Base-by-base conservation (phyloP, 257 asterid species). In the Voacanga thouarsii region DNA sequence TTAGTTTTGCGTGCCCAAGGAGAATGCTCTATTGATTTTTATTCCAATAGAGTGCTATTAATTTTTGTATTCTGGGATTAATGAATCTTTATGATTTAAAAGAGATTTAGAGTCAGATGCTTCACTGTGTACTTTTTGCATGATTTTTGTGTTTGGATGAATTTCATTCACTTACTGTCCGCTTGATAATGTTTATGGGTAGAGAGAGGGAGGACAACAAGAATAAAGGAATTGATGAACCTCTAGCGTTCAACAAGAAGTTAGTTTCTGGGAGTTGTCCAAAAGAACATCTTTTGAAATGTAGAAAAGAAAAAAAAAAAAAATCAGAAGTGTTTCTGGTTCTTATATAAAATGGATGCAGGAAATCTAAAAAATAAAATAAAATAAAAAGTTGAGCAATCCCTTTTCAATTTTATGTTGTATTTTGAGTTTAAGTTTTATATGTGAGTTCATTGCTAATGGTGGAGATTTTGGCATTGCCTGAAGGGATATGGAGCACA, bases 401-500 rank as follows among this genome's bases (percentile, higher is more conserved):
- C 23, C 39, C 24, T 47, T 44, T 49, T 44, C 7, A 19, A 15
- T 14, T 49, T 49, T 72, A 28, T 72, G 76, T 19, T 72, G 43
- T 45, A 6, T 51, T n/a, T n/a, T 55, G 21, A 14, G 24, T 50
- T 47, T 71, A 12, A 28, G 15, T 49, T 49, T 9, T n/a, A 50
- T 26, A 47, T 14, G 12, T 49, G 14, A 56, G 66, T 70, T 57
- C 44, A 47, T 60, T 24, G 64, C 69, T 69, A 49, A 80, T 9
- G 43, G 59, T 37, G 26, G 59, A 56, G 41, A 68, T 24, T 37
- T 70, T 72, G 75, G 51, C 65, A 55, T 57, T 56, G 59, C 24
- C 43, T 75, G 28, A 56, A 80, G 83, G 83, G 83, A 4, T 80
- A 80, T 75, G 99, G 97, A 80, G 92, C 95, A n/a, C 99, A 96